Evolutionary conservation across 441 rosid genomes (phyloP), one percentile per base, ranked within the genome.

Genomic region (Pelargonium cotyledonis): DNA sequence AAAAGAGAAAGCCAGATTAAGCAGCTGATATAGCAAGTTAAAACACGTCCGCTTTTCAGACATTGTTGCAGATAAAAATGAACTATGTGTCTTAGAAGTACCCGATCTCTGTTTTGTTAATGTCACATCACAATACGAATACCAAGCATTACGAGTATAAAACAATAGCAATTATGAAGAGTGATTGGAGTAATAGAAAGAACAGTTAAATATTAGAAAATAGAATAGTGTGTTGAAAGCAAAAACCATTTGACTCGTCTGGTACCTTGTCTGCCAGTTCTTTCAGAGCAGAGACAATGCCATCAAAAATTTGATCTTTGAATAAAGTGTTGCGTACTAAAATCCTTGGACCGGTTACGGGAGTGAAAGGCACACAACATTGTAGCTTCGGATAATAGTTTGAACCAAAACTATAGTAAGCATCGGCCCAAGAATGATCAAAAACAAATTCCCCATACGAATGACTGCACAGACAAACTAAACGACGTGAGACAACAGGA

Each of bases 371-470:
- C 67, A 94, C 95, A 83, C 98, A 94, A 47, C 88, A 88, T 76
- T 94, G 98, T 65, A 89, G 86, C 84, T 94, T 94, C 18, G 98
- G 98, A 81, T 94, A 94, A 77, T 91, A 91, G 82, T 91, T 82
- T 68, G 86, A 76, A 40, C 98, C 97, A 72, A 87, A 87, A 75
- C 87, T 82, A n/a, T 90, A 85, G 83, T 89, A 94, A 14, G 98
- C 98, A 75, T 89, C 96, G 12, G 96, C 97, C 98, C 98, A 91
- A 55, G 96, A 81, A 81, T 93, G 88, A 79, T 93, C 97, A 65
- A 93, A 93, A 79, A 91, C 98, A 82, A 88, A 93, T 86, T 93
- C 98, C n/a, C 98, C 98, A 46, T 85, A 82, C 9, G 98, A 93
- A 75, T 93, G 97, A 80, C 97, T 93, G 91, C 76, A 72, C 14